phyloP scores from a whole-genome alignment of 768 basidiomycete genomes.

The Rhizopogon vulgaris region DNA sequence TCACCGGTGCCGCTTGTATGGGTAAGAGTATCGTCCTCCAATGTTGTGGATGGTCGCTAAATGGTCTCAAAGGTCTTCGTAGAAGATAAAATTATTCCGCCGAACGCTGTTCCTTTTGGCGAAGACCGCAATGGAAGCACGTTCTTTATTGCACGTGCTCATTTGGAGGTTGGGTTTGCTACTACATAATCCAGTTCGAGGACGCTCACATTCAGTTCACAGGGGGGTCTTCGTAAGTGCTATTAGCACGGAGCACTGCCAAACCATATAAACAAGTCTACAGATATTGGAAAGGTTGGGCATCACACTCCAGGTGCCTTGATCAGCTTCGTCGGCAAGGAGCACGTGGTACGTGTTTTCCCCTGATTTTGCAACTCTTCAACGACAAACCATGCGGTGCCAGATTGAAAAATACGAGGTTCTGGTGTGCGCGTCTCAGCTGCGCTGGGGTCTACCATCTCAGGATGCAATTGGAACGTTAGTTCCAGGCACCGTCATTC shows the following conservation, averaged over 20 bases:
- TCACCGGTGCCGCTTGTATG: conserved; percentile 21
- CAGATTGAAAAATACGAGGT: conserved; percentile 29
- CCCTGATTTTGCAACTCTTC: not conserved
- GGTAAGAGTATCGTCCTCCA: conserved; percentile 9
- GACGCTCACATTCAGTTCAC: not conserved
- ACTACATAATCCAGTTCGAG: not conserved
- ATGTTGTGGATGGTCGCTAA: not conserved
- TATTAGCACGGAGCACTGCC: not conserved
- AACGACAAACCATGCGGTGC: not conserved
- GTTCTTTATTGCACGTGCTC: conserved; percentile 21
- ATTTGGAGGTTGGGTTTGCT: not conserved
- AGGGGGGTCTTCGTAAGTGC: conserved; percentile 3
- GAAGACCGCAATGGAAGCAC: conserved; percentile 18
- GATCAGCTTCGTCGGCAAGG: conserved; percentile 28
- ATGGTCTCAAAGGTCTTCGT: conserved; percentile 15
- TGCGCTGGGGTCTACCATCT: conserved; percentile 24
- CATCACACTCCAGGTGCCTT: conserved; percentile 25
- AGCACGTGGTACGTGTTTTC: conserved; percentile 20
- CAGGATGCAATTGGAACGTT: conserved; percentile 8
- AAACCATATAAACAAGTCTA: too few species aligned
- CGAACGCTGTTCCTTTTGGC: conserved; percentile 22
- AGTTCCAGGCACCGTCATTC: conserved; percentile 23
- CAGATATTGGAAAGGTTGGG: conserved; percentile 31
- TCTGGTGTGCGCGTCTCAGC: conserved; percentile 29
- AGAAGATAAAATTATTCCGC: conserved; percentile 21